A percentile compares a stretch with the other conserved stretches of the same genome.
Conservation (phyloP, 371 early-diverging fungal species). For the Apophysomyces variabilis region DNA sequence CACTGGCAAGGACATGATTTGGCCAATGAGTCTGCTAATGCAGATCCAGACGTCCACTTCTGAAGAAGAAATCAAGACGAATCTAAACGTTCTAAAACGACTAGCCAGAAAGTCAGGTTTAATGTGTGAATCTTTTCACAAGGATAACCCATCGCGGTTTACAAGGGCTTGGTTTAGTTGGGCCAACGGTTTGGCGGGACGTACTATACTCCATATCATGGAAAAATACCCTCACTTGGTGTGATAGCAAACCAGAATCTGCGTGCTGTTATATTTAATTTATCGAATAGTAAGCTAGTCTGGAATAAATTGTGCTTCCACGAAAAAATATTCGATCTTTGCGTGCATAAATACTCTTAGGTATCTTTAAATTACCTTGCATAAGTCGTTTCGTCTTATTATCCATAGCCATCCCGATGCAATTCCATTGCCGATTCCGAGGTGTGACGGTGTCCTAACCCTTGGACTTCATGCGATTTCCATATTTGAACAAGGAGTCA, state of each 20-base stretch:
- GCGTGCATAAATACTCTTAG: no score
- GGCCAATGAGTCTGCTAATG: conserved; percentile 44
- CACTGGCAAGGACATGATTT: conserved; percentile 42
- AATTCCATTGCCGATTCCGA: no score
- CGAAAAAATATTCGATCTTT: no score
- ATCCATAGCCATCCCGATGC: no score
- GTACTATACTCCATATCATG: conserved; percentile 41
- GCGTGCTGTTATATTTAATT: no score
- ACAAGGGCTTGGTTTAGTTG: conserved; percentile 62
- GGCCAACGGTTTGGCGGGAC: conserved; percentile 59
- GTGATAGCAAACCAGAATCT: conserved; percentile 13
- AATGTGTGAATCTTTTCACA: conserved; percentile 57
- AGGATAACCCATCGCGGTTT: conserved; percentile 36
- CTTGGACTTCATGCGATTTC: no score
- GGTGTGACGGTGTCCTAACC: no score
- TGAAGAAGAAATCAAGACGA: conserved; percentile 40
- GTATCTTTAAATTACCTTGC: no score
- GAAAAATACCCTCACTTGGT: conserved; percentile 30
- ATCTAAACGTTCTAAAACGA: conserved; percentile 39
- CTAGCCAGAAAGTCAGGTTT: conserved; percentile 39
- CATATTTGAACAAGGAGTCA: no score
- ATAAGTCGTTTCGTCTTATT: no score
- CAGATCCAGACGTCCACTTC: conserved; percentile 40
- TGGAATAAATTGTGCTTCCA: no score
- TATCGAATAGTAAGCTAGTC: no score